phyloP scores from a whole-genome alignment of 306 rosid genomes.

The Vachellia collinsii region DNA sequence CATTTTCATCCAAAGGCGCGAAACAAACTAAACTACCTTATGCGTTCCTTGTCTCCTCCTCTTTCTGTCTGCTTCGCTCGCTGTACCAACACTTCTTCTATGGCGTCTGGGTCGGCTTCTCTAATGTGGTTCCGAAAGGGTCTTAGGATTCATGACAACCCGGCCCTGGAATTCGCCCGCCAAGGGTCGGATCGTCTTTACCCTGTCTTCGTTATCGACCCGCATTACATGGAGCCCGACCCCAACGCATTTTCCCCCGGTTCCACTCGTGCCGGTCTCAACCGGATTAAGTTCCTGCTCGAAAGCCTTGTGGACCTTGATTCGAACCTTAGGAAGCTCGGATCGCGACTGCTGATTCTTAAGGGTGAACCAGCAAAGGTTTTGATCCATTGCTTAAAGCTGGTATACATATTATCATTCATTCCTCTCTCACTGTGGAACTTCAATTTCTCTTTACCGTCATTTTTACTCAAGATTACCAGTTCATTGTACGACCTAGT shows the following conservation, averaged over 20 bases:
- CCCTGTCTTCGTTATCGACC: conserved; percentile 82
- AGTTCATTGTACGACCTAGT: neutral
- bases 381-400: conserved; percentile 65
- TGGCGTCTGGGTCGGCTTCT: conserved; percentile 63
- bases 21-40: neutral
- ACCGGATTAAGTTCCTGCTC: conserved; percentile 72
- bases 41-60: conserved; percentile 20
- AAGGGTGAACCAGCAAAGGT: conserved; percentile 76
- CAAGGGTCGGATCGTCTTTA: conserved; percentile 46
- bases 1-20: conserved; percentile 48
- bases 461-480: no score
- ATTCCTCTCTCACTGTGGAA: neutral
- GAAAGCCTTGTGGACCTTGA: conserved; percentile 78
- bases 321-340: conserved; percentile 65
- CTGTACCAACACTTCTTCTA: conserved; percentile 26
- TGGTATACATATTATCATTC: conserved; percentile 50
- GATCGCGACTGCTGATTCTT: conserved; percentile 71
- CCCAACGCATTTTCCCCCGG: conserved; percentile 57
- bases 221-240: conserved; percentile 88
- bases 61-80: neutral
- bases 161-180: conserved; percentile 75
- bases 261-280: conserved; percentile 66
- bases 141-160: conserved; percentile 87
- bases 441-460: conserved; percentile 15
- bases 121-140: conserved; percentile 92